Evolutionary conservation across 345 rosid species (phyloP).

Genomic region (Gossypium ekmanianum): DNA sequence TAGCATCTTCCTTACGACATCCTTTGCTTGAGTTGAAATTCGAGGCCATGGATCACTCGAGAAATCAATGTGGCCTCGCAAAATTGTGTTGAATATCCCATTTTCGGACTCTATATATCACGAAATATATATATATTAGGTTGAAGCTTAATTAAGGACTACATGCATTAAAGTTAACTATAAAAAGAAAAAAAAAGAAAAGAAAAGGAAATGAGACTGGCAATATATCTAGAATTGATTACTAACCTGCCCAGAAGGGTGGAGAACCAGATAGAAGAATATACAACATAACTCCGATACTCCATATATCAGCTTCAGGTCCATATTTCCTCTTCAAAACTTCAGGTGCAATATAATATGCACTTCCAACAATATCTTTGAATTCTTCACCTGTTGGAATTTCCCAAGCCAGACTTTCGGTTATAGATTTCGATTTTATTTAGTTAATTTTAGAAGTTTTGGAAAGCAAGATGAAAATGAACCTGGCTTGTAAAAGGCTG

Average conservation of each 20-base stretch:
- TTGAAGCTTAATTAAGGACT: not conserved
- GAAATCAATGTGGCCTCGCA: conserved; percentile 77
- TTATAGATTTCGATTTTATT: too few species aligned
- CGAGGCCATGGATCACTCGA: conserved; percentile 90
- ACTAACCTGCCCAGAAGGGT: conserved; percentile 90
- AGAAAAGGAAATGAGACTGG: too few species aligned
- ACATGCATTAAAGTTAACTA: too few species aligned
- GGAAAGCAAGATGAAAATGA: not conserved
- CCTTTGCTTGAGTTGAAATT: conserved; percentile 83
- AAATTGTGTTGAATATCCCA: conserved; percentile 86
- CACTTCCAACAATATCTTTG: conserved; percentile 89
- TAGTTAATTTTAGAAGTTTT: too few species aligned
- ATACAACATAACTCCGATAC: conserved; percentile 86
- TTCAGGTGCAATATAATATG: conserved; percentile 95
- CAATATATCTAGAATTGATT: not conserved
- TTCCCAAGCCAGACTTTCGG: too few species aligned
- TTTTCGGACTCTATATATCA: conserved; percentile 64
- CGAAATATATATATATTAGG: not conserved
- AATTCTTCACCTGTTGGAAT: conserved; percentile 60
- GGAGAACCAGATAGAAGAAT: conserved; percentile 92
- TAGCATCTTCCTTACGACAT: conserved; percentile 84
- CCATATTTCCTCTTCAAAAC: conserved; percentile 86
- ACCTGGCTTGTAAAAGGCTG: conserved; percentile 93
- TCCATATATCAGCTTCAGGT: conserved; percentile 95
- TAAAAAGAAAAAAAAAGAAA: too few species aligned